Base-by-base conservation (phyloP, 352 stramenopile species). In the Globisporangium echinulatum region DNA sequence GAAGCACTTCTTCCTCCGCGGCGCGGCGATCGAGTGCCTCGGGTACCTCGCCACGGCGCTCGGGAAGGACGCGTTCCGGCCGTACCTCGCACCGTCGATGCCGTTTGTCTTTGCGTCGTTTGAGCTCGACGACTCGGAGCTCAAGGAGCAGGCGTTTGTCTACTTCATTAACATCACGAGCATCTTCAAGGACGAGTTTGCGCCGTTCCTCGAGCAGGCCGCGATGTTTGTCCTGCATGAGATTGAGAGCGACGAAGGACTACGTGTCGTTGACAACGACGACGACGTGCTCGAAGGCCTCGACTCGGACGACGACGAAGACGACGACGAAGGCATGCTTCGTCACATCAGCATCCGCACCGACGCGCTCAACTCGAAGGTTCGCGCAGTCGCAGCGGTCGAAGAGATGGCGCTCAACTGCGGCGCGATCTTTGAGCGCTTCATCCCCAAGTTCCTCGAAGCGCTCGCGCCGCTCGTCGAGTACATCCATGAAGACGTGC, bases 101-200 rank as follows among this genome's bases (percentile, higher is more conserved):
- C 80, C 96, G 62, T 98, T 96, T 54, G 94, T 97, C 15, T 92
- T 97, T 61, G 85, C 97, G 56, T 96, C 92, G 47, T 88, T 99
- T 46, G 82, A 85, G 40, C 79, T 98, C 17, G 87, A 98, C 49
- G 94, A 95, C 63, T 97, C 91, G 19, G 95, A 99, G 72, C 85
- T 99, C 47, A 97, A 98, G 71, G 97, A 99, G 68, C 97, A 98
- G 74, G 90, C 91, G 39, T 99, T 98, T 71, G 95, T 97, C 19
- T 98, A 98, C 64, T 98, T 99, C 72, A 97, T 98, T 50, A 99
- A 99, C 70, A 74, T 98, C 52, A 92, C 94, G 58, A 99, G 98
- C 68, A 96, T 98, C 38, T 98, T 98, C 88, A 98, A 97, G 72
- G 87, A 97, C 58, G 95, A 98, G 74, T 99, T 99, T 71, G 79